Conservation (phyloP, 108 stramenopile genomes). For the Skeletonema marinoi region DNA sequence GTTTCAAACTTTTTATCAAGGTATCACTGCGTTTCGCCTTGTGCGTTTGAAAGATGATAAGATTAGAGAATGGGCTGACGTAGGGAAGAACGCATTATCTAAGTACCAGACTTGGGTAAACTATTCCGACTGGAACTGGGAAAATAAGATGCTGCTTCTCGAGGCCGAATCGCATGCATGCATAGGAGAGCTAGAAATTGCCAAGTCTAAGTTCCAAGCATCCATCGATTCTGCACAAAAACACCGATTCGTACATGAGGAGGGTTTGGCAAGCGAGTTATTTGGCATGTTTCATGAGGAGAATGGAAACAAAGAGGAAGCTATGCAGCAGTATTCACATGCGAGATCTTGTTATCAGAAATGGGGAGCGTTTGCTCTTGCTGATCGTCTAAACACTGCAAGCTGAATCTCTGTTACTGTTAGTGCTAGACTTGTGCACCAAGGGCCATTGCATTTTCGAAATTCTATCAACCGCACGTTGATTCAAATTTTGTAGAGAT, state of each 20-base stretch:
- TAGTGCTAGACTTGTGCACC: too few relatives aligned
- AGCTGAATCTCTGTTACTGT: neutral
- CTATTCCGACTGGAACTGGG: slow-evolving; percentile 9
- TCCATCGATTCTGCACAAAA: slow-evolving; percentile 10
- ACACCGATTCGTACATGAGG: slow-evolving; percentile 21
- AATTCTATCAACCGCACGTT: too few relatives aligned
- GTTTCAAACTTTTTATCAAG: neutral
- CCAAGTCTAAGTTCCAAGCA: neutral
- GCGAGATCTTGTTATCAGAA: slow-evolving; percentile 1
- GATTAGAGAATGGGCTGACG: neutral
- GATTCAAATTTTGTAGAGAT: too few relatives aligned
- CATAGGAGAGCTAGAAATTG: neutral
- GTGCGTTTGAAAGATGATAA: neutral
- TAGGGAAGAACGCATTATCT: neutral
- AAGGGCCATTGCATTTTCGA: too few relatives aligned
- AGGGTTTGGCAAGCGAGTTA: slow-evolving; percentile 9
- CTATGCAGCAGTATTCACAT: neutral
- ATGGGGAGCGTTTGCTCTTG: slow-evolving; percentile 4
- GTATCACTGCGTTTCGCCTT: neutral
- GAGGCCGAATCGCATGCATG: neutral
- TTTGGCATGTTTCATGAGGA: slow-evolving; percentile 5
- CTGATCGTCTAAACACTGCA: neutral
- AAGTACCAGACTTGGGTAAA: neutral
- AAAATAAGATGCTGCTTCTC: slow-evolving; percentile 5
- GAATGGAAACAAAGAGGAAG: neutral